Evolutionary conservation across 257 asterid genomes (phyloP), one percentile per base, ranked within the genome.

Genomic region (Nemophila menziesii): DNA sequence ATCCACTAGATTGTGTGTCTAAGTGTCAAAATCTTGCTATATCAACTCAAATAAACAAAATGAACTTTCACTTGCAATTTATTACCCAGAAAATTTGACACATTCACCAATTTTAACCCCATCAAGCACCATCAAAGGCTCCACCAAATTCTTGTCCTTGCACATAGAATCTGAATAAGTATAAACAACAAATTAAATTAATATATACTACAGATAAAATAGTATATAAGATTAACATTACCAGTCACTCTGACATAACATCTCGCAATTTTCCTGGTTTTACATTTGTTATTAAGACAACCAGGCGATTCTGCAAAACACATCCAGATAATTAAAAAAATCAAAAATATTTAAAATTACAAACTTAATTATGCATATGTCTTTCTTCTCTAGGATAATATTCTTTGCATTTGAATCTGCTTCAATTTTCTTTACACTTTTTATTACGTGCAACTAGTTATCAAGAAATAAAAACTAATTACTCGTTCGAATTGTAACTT

Each of bases 241-340:
- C 95, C 95, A 87, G 63, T 62, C 95, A 95, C 74, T 87, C 90
- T 2, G 97, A 87, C 89, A 74, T 62, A 39, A 80, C 76, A 70
- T 87, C 97, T 47, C 97, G 77, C 49, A 83, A 66, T 57, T 87
- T 87, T 48, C 93, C 87, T 51, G 95, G 90, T 55, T 87, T 87
- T 45, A 87, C 89, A 62, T 87, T 87, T 67, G 97, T 78, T 53
- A 87, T 73, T 13, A 87, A 81, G 4, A 83, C 93, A 52, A 87
- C 90, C 21, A 42, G 68, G 19, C 92, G 90, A 49, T 84, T 74
- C 97, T 87, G 86, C 64, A 57, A 63, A 36, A 62, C 36, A 39
- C 40, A 49, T 56, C 33, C 46, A 43, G 22, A 51, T 10, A 38
- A 51, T 52, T 61, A 46, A 36, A 33, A n/a, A 16, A 34, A 22